These are phyloP conservation scores for Xylaria sp. DNA, from an alignment of 495 filamentous ascomycete genomes.

Conservation along the genomic window DNA sequence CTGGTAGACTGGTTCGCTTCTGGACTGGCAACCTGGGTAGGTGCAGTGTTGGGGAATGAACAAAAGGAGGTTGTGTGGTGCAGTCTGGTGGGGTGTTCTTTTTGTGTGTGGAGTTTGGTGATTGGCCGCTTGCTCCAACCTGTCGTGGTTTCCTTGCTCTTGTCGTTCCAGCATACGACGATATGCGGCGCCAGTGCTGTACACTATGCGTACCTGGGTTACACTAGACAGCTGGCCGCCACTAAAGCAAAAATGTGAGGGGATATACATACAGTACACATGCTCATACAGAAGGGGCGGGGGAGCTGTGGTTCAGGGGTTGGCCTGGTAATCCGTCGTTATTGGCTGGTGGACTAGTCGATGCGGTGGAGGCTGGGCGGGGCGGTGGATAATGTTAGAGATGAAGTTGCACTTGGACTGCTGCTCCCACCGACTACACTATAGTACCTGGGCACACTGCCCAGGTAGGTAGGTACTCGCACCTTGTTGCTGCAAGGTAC, in stretches of 20 bases:
- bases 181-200: background rate
- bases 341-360: conserved; percentile 13
- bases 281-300: background rate
- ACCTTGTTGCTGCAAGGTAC: conserved; percentile 10
- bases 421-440: background rate
- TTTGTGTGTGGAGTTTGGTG: conserved; percentile 18
- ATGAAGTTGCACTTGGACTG: background rate
- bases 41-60: conserved; percentile 13
- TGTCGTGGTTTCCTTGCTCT: background rate
- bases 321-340: background rate
- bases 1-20: too few species aligned
- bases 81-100: conserved; percentile 16
- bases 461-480: background rate
- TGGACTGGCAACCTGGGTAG: background rate
- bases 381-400: conserved; percentile 9
- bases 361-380: conserved; percentile 11
- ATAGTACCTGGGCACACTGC: background rate
- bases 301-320: conserved; percentile 21
- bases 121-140: background rate
- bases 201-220: too few species aligned
- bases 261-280: background rate
- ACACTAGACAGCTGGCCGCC: conserved; percentile 19
- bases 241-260: conserved; percentile 21
- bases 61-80: conserved; percentile 27
- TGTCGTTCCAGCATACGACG: background rate